Percentiles rank a stretch among this genome's conserved stretches.
Conservation (phyloP, 164 flowering plant species). For the Aristolochia californica region DNA sequence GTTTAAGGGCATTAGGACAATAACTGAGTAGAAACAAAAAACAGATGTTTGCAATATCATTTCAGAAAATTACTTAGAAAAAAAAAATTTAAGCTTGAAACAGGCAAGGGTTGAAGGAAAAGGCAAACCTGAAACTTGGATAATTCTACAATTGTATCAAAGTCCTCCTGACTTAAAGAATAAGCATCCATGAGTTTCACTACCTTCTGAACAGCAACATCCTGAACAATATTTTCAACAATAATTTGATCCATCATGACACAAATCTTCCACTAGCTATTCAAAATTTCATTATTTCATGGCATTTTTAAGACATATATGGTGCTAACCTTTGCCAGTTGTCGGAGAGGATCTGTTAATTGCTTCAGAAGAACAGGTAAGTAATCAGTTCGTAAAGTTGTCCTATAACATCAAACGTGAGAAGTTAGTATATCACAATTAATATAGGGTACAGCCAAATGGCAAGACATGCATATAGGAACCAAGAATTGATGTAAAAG, state of each 20-base stretch:
- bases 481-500: too few relatives aligned
- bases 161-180: constrained; percentile 86
- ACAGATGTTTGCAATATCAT: too few relatives aligned
- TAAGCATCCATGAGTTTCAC: constrained; percentile 84
- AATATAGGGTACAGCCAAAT: too few relatives aligned
- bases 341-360: constrained; percentile 62
- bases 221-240: constrained; percentile 35
- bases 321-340: constrained; percentile 61
- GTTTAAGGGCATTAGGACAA: too few relatives aligned
- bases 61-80: too few relatives aligned
- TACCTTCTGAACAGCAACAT: constrained; percentile 75
- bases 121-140: constrained; percentile 68
- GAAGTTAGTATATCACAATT: too few relatives aligned
- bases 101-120: too few relatives aligned
- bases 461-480: too few relatives aligned
- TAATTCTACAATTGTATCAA: constrained; percentile 66
- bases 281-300: too few relatives aligned
- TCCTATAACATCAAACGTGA: constrained; percentile 29
- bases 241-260: background rate
- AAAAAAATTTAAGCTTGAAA: too few relatives aligned
- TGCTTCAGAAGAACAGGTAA: constrained; percentile 54
- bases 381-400: constrained; percentile 65
- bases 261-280: background rate
- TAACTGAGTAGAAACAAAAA: too few relatives aligned
- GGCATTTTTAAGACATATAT: background rate